These are phyloP conservation scores for Aphanoascus verrucosus DNA, from an alignment of 2,329 filamentous ascomycete species.

Conservation along the genomic window DNA sequence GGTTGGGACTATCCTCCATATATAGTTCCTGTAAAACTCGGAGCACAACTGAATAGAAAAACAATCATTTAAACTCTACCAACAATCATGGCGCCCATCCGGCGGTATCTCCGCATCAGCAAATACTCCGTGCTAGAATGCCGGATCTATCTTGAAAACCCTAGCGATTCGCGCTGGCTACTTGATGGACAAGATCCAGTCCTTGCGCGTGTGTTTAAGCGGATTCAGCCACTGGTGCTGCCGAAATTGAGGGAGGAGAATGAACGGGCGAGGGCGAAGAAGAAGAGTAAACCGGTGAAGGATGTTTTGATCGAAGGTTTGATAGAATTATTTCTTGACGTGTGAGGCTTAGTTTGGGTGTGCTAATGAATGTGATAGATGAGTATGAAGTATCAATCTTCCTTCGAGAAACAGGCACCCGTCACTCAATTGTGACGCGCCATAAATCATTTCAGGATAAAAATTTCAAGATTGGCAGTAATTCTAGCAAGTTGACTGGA, in stretches of 20 bases:
- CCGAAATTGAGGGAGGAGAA: conserved; percentile 87
- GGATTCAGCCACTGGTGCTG: conserved; percentile 72
- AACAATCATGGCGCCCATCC: conserved; percentile 64
- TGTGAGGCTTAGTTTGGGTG: not conserved
- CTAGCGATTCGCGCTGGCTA: conserved; percentile 70
- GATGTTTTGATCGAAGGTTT: conserved; percentile 74
- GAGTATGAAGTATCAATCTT: conserved; percentile 95
- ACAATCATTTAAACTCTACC: not conserved
- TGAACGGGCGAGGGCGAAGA: conserved; percentile 49
- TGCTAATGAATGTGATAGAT: conserved; percentile 44
- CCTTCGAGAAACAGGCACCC: conserved; percentile 71
- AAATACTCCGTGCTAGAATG: conserved; percentile 94
- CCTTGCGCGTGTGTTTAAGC: conserved; percentile 71
- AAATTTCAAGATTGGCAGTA: conserved; percentile 48
- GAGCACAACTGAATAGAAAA: too few relatives aligned
- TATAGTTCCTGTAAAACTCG: too few relatives aligned
- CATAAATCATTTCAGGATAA: conserved; percentile 62
- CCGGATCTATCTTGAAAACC: conserved; percentile 90
- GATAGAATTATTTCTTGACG: conserved; percentile 20
- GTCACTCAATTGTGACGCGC: conserved; percentile 78
- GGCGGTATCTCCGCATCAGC: conserved; percentile 81
- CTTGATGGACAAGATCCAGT: conserved; percentile 66
- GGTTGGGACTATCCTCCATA: too few relatives aligned
- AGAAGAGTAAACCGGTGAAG: conserved; percentile 72
- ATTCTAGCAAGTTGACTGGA: conserved; percentile 51